phyloP scores from a whole-genome alignment of 768 basidiomycete genomes.

The Tricholoma sp. region DNA sequence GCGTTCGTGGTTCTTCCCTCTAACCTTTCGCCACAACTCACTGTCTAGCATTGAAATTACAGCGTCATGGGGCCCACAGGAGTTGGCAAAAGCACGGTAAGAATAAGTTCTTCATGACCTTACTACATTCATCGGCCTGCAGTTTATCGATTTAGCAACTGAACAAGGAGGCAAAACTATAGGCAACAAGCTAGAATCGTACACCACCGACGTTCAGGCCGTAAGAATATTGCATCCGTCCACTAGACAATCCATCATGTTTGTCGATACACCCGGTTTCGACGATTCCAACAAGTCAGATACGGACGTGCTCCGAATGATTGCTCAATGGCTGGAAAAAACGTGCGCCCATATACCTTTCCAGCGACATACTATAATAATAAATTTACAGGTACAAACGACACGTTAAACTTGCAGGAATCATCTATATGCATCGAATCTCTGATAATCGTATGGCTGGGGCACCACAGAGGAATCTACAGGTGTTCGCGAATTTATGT shows the following conservation, averaged over 20 bases:
- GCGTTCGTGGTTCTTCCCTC: too few relatives aligned
- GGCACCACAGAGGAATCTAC: slow-evolving; percentile 34
- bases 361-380: neutral
- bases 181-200: neutral
- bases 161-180: too few relatives aligned
- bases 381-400: too few relatives aligned
- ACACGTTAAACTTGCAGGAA: too few relatives aligned
- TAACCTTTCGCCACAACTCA: too few relatives aligned
- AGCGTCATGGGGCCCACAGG: too few relatives aligned
- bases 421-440: too few relatives aligned
- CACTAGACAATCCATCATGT: neutral
- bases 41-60: too few relatives aligned
- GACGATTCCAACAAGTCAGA: slow-evolving; percentile 6
- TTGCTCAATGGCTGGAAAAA: slow-evolving; percentile 5
- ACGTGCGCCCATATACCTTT: neutral
- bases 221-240: neutral
- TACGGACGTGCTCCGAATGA: slow-evolving; percentile 4
- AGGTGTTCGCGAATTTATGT: slow-evolving; percentile 40
- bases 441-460: too few relatives aligned
- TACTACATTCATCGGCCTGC: neutral
- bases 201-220: neutral
- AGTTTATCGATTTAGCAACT: too few relatives aligned
- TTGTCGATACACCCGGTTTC: slow-evolving; percentile 11
- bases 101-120: too few relatives aligned
- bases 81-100: too few relatives aligned